These are phyloP conservation scores for Pichia heedii DNA, from an alignment of 805 yeast species.

Conservation along the genomic window DNA sequence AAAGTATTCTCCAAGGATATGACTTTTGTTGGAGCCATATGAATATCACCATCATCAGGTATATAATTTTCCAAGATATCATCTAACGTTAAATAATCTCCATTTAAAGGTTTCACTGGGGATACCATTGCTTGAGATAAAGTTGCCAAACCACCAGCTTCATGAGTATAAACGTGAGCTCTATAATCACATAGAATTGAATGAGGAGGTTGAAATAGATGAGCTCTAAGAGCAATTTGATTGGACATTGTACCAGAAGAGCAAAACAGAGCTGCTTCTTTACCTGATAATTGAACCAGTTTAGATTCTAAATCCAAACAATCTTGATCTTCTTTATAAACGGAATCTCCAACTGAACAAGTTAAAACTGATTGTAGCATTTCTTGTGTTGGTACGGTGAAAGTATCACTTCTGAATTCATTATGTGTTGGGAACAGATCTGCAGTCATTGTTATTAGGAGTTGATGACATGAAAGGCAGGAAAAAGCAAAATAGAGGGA, in stretches of 20 bases:
- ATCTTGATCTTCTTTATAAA: slow-evolving; percentile 74
- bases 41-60: slow-evolving; percentile 76
- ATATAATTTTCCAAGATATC: slow-evolving; percentile 55
- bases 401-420: slow-evolving; percentile 72
- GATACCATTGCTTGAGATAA: slow-evolving; percentile 87
- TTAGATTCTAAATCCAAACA: slow-evolving; percentile 56
- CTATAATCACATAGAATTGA: slow-evolving; percentile 77
- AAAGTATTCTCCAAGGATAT: slow-evolving; percentile 83
- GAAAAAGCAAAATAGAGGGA: no score
- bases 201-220: slow-evolving; percentile 73
- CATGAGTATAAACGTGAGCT: slow-evolving; percentile 74
- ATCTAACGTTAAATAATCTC: slow-evolving; percentile 65
- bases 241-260: slow-evolving; percentile 87
- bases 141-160: slow-evolving; percentile 88
- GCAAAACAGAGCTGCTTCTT: slow-evolving; percentile 74
- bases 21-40: slow-evolving; percentile 79
- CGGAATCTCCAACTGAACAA: slow-evolving; percentile 75
- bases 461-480: no score
- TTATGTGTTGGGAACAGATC: slow-evolving; percentile 25
- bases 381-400: slow-evolving; percentile 73
- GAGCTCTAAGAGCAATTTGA: slow-evolving; percentile 75
- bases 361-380: slow-evolving; percentile 56
- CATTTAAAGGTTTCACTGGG: slow-evolving; percentile 73
- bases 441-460: background rate
- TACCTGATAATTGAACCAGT: slow-evolving; percentile 64